phyloP scores from a whole-genome alignment of 805 yeast genomes.

The Schwanniomyces pseudopolymorphus region DNA sequence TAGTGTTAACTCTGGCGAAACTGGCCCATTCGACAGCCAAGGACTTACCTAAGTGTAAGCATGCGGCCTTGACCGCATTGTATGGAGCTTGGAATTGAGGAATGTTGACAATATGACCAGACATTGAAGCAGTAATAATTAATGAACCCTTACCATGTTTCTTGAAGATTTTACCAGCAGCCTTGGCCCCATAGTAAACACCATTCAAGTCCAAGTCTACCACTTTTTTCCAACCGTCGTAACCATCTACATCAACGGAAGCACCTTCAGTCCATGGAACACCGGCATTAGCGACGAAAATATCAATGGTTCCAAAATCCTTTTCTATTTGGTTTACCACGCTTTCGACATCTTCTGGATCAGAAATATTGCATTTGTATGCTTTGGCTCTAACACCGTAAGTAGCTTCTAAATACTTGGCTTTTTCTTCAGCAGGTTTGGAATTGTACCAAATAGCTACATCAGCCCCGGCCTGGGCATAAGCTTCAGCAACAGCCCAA shows the following conservation, averaged over 20 bases:
- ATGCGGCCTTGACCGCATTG: slow-evolving; percentile 48
- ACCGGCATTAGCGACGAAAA: slow-evolving; percentile 90
- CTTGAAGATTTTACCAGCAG: slow-evolving; percentile 39
- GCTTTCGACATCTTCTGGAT: slow-evolving; percentile 47
- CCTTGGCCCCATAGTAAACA: slow-evolving; percentile 44
- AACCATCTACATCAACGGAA: slow-evolving; percentile 35
- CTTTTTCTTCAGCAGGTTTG: slow-evolving; percentile 60
- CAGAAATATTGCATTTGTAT: slow-evolving; percentile 58
- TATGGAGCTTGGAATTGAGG: slow-evolving; percentile 48
- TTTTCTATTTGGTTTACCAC: slow-evolving; percentile 50
- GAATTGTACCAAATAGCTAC: slow-evolving; percentile 53
- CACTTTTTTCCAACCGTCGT: slow-evolving; percentile 33
- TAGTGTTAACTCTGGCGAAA: slow-evolving; percentile 42
- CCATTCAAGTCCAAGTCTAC: slow-evolving; percentile 42
- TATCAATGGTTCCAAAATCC: slow-evolving; percentile 80
- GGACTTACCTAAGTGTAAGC: slow-evolving; percentile 41
- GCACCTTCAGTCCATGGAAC: slow-evolving; percentile 76
- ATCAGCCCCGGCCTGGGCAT: slow-evolving; percentile 85
- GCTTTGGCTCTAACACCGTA: slow-evolving; percentile 66
- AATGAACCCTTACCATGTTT: slow-evolving; percentile 43
- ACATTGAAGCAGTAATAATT: slow-evolving; percentile 46
- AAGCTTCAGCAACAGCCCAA: slow-evolving; percentile 76
- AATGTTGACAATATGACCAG: slow-evolving; percentile 47
- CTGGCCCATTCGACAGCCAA: slow-evolving; percentile 51
- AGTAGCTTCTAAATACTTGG: slow-evolving; percentile 51